Base-by-base conservation (phyloP, 345 rosid species). In the Eucalyptus guilfoylei region DNA sequence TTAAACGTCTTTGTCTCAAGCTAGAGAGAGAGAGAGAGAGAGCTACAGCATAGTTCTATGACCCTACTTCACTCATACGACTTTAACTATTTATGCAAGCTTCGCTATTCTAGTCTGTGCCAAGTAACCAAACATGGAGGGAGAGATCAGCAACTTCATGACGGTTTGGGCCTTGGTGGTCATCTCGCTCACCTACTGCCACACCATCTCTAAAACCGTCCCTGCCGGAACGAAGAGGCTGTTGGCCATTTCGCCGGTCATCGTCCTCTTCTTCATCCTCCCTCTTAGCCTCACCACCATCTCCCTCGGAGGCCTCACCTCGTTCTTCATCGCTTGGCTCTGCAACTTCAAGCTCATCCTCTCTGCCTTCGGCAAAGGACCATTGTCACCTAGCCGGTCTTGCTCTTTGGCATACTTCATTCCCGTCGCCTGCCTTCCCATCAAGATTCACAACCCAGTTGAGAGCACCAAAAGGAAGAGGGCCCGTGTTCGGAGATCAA, bases 381-480 rank as follows among this genome's bases (percentile, higher is more conserved):
- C 69, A 16, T 60, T 28, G 69, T 52, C 55, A 6, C 37, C 93
- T 26, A 32, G 89, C 80, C 87, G 90, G 49, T 89, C 93, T 0
- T 13, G 91, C 42, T 90, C 95, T 87, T 92, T 95, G 11, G 91
- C 93, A 23, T 81, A 87, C 54, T 96, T 96, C 87, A 44, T 94
- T 16, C 91, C 91, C 4, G 37, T 94, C 17, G 91, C 96, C 88
- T 92, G 94, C 89, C 91, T 96, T 9, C 98, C 97, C 34, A 92
- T 96, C 92, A 94, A 95, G 87, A 88, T 94, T 89, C 95, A 85
- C 58, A 64, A 52, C 13, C 32, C 32, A 60, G 15, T 60, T 60
- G 32, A 60, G 67, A 60, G 7, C 69, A 60, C 69, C 16, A 91
- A 50, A 47, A 86, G 37, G n/a, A 91, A 90, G 76, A 90, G 3